Percentiles rank a stretch among this genome's conserved stretches.
These are phyloP conservation scores for Penicillium frequentans DNA, from an alignment of 2,329 filamentous ascomycete genomes.

Conservation along the genomic window DNA sequence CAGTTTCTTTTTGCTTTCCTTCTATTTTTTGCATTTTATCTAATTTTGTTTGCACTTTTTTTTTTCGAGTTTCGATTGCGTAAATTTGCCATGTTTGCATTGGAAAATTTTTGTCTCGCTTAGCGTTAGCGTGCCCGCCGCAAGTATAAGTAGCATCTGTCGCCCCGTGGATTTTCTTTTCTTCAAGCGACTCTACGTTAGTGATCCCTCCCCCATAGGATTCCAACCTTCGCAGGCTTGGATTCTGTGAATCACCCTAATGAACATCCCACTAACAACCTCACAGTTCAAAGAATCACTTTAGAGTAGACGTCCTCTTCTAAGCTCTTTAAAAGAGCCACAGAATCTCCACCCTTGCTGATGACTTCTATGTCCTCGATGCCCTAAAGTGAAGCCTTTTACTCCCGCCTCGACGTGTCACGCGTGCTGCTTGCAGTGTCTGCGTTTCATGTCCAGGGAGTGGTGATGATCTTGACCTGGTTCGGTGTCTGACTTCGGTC, in stretches of 20 bases:
- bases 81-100: neutral
- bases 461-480: conserved; percentile 93
- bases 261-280: conserved; percentile 14
- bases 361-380: conserved; percentile 83
- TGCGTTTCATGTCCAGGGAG: conserved; percentile 68
- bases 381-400: conserved; percentile 81
- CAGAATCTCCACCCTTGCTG: conserved; percentile 91
- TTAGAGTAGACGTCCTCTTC: conserved; percentile 94
- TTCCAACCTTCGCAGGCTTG: conserved; percentile 1
- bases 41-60: neutral
- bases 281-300: conserved; percentile 75
- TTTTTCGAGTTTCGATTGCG: neutral
- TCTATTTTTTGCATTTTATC: neutral
- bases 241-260: conserved; percentile 5
- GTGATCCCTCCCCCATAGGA: conserved; percentile 29
- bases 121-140: conserved; percentile 20
- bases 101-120: conserved; percentile 23
- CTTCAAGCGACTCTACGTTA: conserved; percentile 47
- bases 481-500: conserved; percentile 73
- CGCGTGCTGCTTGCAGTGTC: conserved; percentile 35
- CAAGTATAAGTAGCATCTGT: conserved; percentile 29
- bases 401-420: conserved; percentile 45
- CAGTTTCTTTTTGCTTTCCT: neutral
- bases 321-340: conserved; percentile 91
- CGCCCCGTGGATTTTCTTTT: conserved; percentile 30